Evolutionary conservation across 768 basidiomycete species (phyloP).

Genomic region (Boletus pseudopeckii): DNA sequence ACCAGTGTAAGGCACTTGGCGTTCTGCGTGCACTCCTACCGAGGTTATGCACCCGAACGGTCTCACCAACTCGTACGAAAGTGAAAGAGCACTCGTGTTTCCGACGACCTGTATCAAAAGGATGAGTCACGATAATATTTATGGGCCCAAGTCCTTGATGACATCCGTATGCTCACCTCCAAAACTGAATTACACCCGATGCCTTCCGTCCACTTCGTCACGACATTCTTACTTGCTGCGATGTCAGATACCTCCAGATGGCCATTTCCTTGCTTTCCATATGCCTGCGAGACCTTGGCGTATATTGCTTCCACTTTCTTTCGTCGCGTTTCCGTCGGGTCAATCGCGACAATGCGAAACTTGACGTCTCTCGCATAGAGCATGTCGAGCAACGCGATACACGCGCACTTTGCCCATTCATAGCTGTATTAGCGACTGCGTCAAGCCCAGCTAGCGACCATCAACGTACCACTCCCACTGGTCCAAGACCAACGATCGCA

Average conservation of each 20-base stretch:
- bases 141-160: background rate
- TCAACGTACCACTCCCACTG: slow-evolving; percentile 61
- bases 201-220: slow-evolving; percentile 51
- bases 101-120: slow-evolving; percentile 57
- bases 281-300: slow-evolving; percentile 45
- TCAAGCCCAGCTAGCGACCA: background rate
- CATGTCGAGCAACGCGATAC: slow-evolving; percentile 60
- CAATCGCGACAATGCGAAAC: slow-evolving; percentile 62
- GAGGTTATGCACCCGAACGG: slow-evolving; percentile 75
- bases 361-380: slow-evolving; percentile 43
- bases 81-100: slow-evolving; percentile 55
- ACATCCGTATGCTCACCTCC: slow-evolving; percentile 44
- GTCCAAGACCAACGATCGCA: slow-evolving; percentile 72
- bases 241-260: slow-evolving; percentile 50
- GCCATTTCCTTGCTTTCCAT: slow-evolving; percentile 27
- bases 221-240: slow-evolving; percentile 47
- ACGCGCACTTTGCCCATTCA: slow-evolving; percentile 45
- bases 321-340: slow-evolving; percentile 54
- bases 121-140: background rate
- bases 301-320: slow-evolving; percentile 61
- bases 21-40: slow-evolving; percentile 66
- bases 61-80: slow-evolving; percentile 68
- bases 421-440: background rate
- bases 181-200: slow-evolving; percentile 63
- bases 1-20: slow-evolving; percentile 53